Conservation (phyloP, 768 basidiomycete species). For the Pulveroboletus sp. region DNA sequence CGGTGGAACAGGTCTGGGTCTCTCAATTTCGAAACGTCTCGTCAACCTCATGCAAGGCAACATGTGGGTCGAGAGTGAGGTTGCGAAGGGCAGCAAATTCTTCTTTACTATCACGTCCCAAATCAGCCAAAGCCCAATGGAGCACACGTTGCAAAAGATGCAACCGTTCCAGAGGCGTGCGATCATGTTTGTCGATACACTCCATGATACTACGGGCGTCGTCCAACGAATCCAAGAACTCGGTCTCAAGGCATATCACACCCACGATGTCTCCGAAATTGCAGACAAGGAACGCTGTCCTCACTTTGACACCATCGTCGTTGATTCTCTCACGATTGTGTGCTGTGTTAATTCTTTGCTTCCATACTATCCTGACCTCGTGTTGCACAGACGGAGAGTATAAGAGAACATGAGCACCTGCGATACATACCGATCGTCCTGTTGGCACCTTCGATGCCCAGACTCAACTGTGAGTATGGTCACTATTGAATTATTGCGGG, state of each 20-base stretch:
- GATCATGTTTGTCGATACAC: slow-evolving; percentile 89
- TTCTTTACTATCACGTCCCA: slow-evolving; percentile 94
- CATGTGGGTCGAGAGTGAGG: slow-evolving; percentile 98
- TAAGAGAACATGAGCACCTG: slow-evolving; percentile 90
- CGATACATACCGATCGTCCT: slow-evolving; percentile 96
- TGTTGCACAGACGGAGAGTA: slow-evolving; percentile 67
- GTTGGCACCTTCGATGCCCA: slow-evolving; percentile 72
- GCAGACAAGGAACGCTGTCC: slow-evolving; percentile 77
- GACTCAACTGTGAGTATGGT: slow-evolving; percentile 60
- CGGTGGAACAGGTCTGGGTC: slow-evolving; percentile 92
- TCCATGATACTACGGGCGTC: slow-evolving; percentile 71
- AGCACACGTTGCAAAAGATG: slow-evolving; percentile 74
- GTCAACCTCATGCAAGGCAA: slow-evolving; percentile 97
- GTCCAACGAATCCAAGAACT: slow-evolving; percentile 74
- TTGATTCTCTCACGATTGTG: slow-evolving; percentile 83
- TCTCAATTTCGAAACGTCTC: slow-evolving; percentile 96
- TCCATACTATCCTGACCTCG: slow-evolving; percentile 11
- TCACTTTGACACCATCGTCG: slow-evolving; percentile 92
- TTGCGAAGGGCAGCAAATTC: slow-evolving; percentile 89
- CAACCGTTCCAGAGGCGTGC: slow-evolving; percentile 81
- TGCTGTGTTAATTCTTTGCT: slow-evolving; percentile 31
- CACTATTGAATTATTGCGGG: not conserved
- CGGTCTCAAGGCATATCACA: slow-evolving; percentile 70
- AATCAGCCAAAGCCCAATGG: slow-evolving; percentile 71
- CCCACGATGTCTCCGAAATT: slow-evolving; percentile 77